These are phyloP conservation scores for Aspergillus pseudoglaucus DNA, from an alignment of 2,329 filamentous ascomycete genomes.

Conservation along the genomic window DNA sequence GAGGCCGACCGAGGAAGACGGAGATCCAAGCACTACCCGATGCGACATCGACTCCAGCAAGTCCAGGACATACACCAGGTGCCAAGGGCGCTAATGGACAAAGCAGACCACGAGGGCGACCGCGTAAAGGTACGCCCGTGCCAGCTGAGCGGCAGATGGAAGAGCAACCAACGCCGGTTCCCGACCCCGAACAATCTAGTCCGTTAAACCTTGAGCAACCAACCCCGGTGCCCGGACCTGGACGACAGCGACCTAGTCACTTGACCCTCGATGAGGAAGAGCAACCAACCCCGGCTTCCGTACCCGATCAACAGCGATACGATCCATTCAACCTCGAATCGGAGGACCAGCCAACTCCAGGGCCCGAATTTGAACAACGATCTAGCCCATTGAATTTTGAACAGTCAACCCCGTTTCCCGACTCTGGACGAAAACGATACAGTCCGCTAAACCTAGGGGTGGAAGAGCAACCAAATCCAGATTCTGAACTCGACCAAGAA, in stretches of 20 bases:
- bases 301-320: too few relatives aligned
- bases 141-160: constrained; percentile 10
- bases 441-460: constrained; percentile 24
- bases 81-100: constrained; percentile 21
- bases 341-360: constrained; percentile 7
- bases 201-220: neutral
- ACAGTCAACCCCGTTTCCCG: neutral
- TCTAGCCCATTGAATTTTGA: constrained; percentile 19
- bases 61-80: constrained; percentile 26
- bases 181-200: neutral
- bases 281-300: constrained; percentile 2
- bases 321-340: too few relatives aligned
- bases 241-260: too few relatives aligned
- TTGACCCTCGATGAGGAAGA: constrained; percentile 9
- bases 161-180: neutral
- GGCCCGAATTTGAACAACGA: constrained; percentile 4
- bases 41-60: constrained; percentile 28
- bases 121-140: constrained; percentile 28
- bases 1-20: constrained; percentile 40
- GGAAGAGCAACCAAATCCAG: constrained; percentile 10
- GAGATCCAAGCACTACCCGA: constrained; percentile 20
- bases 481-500: constrained; percentile 7
- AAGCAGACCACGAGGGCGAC: constrained; percentile 32
- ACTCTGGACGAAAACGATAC: constrained; percentile 9
- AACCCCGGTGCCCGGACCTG: neutral